Evolutionary conservation across 31 red algal species (phyloP).

Genomic region (Odonthalia washingtoniensis): DNA sequence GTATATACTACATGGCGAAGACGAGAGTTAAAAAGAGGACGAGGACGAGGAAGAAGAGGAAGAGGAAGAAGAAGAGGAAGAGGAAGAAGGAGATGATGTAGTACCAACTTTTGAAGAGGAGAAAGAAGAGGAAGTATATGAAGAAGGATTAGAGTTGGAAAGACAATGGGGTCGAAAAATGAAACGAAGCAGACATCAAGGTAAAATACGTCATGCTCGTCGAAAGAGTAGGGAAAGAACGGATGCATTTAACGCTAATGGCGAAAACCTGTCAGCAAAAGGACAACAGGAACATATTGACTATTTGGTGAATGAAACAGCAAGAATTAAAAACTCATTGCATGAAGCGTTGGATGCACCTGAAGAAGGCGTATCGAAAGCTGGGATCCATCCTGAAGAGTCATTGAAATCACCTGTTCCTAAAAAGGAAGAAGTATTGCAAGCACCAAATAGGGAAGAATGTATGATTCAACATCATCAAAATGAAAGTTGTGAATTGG

Average conservation of each 20-base stretch:
- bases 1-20: conserved; percentile 17
- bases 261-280: conserved; percentile 32
- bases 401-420: background rate
- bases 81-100: conserved; percentile 1
- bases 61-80: conserved; percentile 24
- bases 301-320: conserved; percentile 48
- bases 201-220: conserved; percentile 11
- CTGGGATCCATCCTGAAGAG: conserved; percentile 23
- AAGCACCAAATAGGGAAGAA: too few relatives aligned
- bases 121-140: conserved; percentile 7
- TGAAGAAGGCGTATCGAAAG: background rate
- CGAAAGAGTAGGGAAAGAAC: conserved; percentile 27
- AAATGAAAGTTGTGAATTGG: conserved; percentile 80
- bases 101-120: conserved; percentile 8
- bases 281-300: conserved; percentile 54
- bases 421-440: conserved; percentile 35
- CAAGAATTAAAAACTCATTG: conserved; percentile 26
- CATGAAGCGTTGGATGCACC: conserved; percentile 26
- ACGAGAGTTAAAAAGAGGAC: conserved; percentile 44
- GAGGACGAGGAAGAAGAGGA: conserved; percentile 50
- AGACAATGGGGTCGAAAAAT: conserved; percentile 30
- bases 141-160: conserved; percentile 13
- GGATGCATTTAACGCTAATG: conserved; percentile 24
- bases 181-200: conserved; percentile 1
- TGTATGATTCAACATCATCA: too few relatives aligned